Percentiles rank a stretch among this genome's conserved stretches.
Conservation (phyloP, 768 basidiomycete species). For the Cubamyces sp. region DNA sequence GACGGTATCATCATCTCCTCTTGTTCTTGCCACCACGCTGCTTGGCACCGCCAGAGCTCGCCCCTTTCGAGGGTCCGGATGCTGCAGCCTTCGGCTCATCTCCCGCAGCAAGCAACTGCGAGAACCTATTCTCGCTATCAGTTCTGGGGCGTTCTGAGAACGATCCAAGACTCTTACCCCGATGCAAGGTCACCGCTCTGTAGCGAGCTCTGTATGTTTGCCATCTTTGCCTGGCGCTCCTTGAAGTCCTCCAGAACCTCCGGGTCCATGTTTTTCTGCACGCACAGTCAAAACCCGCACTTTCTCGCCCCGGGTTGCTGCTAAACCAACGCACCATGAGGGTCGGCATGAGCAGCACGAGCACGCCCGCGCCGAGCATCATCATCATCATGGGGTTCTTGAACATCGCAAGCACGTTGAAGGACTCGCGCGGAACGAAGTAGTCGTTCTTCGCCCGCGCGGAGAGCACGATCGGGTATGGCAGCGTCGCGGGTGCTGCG, state of each 20-base stretch:
- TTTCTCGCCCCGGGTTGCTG: too few relatives aligned
- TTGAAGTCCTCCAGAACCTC: constrained; percentile 67
- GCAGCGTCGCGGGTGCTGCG: constrained; percentile 53
- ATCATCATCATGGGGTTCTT: constrained; percentile 86
- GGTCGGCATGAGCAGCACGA: constrained; percentile 77
- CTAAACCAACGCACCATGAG: constrained; percentile 56
- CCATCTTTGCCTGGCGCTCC: constrained; percentile 59
- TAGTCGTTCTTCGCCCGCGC: constrained; percentile 62
- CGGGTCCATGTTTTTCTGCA: constrained; percentile 79
- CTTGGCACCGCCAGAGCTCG: constrained; percentile 25
- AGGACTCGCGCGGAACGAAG: constrained; percentile 71
- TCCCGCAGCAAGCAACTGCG: constrained; percentile 44
- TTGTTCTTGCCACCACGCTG: constrained; percentile 38
- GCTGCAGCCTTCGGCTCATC: constrained; percentile 41
- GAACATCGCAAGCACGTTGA: constrained; percentile 76
- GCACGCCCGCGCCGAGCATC: constrained; percentile 65
- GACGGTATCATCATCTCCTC: constrained; percentile 34
- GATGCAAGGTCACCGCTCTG: constrained; percentile 61
- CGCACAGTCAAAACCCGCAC: not conserved
- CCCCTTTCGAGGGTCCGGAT: constrained; percentile 23
- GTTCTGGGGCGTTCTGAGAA: not conserved
- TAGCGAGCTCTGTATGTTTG: constrained; percentile 57
- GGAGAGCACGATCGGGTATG: constrained; percentile 62
- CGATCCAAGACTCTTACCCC: constrained; percentile 45
- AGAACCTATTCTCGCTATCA: constrained; percentile 40